Conservation (phyloP, 129 eudicot species). For the Apium graveolens region DNA sequence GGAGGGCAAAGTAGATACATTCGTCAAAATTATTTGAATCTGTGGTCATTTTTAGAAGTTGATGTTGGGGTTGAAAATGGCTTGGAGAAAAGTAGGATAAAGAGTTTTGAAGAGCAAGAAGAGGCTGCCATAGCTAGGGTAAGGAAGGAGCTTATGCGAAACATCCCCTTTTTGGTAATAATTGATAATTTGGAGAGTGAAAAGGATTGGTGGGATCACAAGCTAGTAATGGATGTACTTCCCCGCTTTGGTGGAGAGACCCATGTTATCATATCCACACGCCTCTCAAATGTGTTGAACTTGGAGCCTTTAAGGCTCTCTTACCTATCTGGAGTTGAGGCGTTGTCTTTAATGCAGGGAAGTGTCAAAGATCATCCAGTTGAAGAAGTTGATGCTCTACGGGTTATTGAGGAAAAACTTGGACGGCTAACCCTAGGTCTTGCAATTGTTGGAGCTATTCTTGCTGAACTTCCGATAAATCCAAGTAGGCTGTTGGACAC, state of each 20-base stretch:
- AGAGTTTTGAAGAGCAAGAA: constrained; percentile 98
- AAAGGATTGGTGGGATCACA: constrained; percentile 97
- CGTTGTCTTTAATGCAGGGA: constrained; percentile 89
- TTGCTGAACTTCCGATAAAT: constrained; percentile 83
- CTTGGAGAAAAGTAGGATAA: constrained; percentile 55
- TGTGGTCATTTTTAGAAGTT: constrained; percentile 81
- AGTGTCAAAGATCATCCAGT: constrained; percentile 50
- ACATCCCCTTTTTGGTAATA: constrained; percentile 72
- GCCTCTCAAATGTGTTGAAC: constrained; percentile 59
- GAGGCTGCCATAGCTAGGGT: constrained; percentile 84
- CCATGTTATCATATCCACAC: constrained; percentile 78
- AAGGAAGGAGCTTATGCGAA: constrained; percentile 88
- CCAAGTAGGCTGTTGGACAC: constrained; percentile 92
- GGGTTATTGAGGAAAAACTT: constrained; percentile 83
- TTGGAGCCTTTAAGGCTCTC: constrained; percentile 80
- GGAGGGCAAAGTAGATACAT: constrained; percentile 96
- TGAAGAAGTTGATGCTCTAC: constrained; percentile 71
- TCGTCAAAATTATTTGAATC: constrained; percentile 81
- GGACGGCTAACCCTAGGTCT: constrained; percentile 89
- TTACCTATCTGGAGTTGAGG: constrained; percentile 79
- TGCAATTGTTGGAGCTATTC: constrained; percentile 85
- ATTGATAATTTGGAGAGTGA: constrained; percentile 92
- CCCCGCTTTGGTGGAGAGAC: constrained; percentile 99
- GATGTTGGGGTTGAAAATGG: constrained; percentile 73
- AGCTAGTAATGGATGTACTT: constrained; percentile 84